phyloP scores from a whole-genome alignment of 2,329 filamentous ascomycete species.

The Didymella glomerata region DNA sequence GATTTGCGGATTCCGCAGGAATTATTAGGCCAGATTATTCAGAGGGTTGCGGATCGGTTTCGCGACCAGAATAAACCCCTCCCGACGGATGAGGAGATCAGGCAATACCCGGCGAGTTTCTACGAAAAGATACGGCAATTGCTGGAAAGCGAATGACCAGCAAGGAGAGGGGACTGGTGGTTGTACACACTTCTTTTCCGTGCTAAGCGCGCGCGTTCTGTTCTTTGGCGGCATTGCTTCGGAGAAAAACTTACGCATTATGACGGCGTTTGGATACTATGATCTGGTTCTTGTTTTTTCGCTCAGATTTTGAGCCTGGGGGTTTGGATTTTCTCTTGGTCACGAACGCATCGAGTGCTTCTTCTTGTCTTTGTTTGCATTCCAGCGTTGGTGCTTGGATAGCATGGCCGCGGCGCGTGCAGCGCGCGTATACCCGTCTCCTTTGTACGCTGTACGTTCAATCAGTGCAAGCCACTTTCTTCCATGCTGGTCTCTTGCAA shows the following conservation, averaged over 20 bases:
- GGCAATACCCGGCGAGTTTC: conserved; percentile 57
- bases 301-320: too few relatives aligned
- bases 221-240: too few relatives aligned
- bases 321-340: not conserved
- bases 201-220: too few relatives aligned
- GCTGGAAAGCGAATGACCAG: conserved; percentile 34
- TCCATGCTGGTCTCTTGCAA: too few relatives aligned
- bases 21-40: conserved; percentile 67
- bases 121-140: conserved; percentile 58
- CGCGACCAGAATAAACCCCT: conserved; percentile 60
- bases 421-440: not conserved
- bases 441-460: not conserved
- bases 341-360: too few relatives aligned
- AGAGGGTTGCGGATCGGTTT: conserved; percentile 68
- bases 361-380: not conserved
- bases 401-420: not conserved
- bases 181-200: too few relatives aligned
- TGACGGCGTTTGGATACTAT: not conserved
- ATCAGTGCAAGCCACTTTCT: too few relatives aligned
- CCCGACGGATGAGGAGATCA: conserved; percentile 65
- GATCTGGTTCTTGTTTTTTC: too few relatives aligned
- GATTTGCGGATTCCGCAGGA: conserved; percentile 61
- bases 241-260: not conserved
- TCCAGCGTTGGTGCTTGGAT: not conserved
- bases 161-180: too few relatives aligned